A percentile compares a stretch with the other conserved stretches of the same genome.
Conservation (phyloP, 768 basidiomycete species). For the Termitomyces sp. region DNA sequence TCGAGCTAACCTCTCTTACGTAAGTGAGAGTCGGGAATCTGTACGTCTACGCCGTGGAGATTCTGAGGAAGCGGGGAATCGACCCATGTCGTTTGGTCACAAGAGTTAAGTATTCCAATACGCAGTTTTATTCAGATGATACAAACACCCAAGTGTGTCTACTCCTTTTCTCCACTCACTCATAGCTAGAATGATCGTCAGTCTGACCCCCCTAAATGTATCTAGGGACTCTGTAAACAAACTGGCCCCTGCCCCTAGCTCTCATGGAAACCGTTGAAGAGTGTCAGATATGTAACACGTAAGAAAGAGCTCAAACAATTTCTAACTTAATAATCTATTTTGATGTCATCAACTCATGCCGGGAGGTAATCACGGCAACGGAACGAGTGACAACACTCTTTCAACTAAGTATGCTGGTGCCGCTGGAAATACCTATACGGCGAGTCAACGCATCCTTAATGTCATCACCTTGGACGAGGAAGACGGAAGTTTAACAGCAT, state of each 20-base stretch:
- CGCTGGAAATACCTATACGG: constrained; percentile 58
- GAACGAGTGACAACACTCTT: constrained; percentile 68
- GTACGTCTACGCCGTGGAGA: constrained; percentile 54
- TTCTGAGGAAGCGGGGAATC: constrained; percentile 56
- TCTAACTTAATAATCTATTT: constrained; percentile 36
- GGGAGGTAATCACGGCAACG: constrained; percentile 53
- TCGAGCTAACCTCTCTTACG: too few species aligned
- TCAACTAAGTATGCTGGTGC: constrained; percentile 51
- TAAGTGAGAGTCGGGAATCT: too few species aligned
- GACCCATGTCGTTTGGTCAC: constrained; percentile 55
- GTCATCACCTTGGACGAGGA: constrained; percentile 56
- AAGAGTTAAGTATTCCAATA: constrained; percentile 56
- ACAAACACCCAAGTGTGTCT: constrained; percentile 30
- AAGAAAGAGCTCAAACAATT: constrained; percentile 13
- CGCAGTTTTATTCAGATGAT: constrained; percentile 53
- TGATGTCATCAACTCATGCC: constrained; percentile 10
- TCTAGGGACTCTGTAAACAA: too few species aligned
- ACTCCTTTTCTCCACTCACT: neutral
- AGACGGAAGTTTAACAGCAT: constrained; percentile 35
- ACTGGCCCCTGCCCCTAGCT: constrained; percentile 55
- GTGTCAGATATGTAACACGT: constrained; percentile 58
- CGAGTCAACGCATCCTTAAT: constrained; percentile 56
- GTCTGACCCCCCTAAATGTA: neutral
- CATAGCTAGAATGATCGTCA: neutral
- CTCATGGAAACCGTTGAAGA: constrained; percentile 52